Conservation (phyloP, 2,329 filamentous ascomycete genomes). For the Lasiodiplodia theobromae region DNA sequence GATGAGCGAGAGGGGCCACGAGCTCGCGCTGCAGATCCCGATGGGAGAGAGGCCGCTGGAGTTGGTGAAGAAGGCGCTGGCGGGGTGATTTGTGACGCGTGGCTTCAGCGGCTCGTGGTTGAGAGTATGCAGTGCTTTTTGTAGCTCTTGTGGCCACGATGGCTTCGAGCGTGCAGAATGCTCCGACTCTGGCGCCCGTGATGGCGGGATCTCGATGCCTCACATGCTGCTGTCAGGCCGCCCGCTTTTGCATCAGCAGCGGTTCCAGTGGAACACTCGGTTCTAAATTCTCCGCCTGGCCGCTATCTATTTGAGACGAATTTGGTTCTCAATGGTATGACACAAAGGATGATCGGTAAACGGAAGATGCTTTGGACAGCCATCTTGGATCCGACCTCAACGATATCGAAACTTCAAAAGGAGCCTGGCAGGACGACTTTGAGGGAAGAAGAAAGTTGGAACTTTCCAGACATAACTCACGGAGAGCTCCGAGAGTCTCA, state of each 20-base stretch:
- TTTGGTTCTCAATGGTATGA: background rate
- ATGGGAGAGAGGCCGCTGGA: slow-evolving; percentile 41
- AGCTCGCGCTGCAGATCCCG: slow-evolving; percentile 44
- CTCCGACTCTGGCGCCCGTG: background rate
- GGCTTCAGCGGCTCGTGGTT: background rate
- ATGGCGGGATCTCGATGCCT: background rate
- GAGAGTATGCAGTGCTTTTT: background rate
- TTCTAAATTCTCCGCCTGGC: background rate
- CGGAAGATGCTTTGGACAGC: background rate
- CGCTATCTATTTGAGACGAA: background rate
- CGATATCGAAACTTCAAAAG: background rate
- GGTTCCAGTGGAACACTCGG: background rate
- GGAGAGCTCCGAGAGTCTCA: background rate
- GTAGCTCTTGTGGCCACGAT: no score
- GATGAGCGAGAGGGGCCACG: slow-evolving; percentile 46
- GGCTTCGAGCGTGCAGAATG: background rate
- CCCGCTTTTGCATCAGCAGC: background rate
- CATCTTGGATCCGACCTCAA: background rate
- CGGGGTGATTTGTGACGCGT: background rate
- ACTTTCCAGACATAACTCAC: background rate
- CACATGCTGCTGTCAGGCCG: background rate
- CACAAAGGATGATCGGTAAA: background rate
- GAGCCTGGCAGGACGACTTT: background rate
- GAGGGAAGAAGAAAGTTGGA: background rate
- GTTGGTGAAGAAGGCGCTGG: slow-evolving; percentile 25